These are phyloP conservation scores for Collariella sp. DNA, from an alignment of 495 filamentous ascomycete species.

Conservation along the genomic window DNA sequence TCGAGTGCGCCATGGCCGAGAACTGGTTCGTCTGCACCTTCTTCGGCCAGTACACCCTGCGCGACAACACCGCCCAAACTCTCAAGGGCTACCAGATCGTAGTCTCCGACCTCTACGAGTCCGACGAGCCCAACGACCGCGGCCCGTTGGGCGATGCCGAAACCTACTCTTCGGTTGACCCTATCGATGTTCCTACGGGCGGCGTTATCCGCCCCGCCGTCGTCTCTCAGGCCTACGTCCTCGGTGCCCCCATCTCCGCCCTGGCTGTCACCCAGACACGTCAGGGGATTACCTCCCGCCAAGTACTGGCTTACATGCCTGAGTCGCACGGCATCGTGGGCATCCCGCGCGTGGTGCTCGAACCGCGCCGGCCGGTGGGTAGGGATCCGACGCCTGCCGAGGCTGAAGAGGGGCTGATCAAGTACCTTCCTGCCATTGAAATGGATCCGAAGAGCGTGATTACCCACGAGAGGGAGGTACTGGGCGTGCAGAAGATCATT, in stretches of 20 bases:
- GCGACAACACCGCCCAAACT: slow-evolving; percentile 41
- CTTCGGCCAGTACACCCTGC: slow-evolving; percentile 50
- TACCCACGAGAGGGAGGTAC: slow-evolving; percentile 73
- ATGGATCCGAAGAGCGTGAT: slow-evolving; percentile 76
- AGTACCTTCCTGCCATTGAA: slow-evolving; percentile 66
- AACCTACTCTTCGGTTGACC: slow-evolving; percentile 66
- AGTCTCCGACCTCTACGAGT: slow-evolving; percentile 85
- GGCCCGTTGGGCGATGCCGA: slow-evolving; percentile 58
- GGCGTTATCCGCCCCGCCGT: slow-evolving; percentile 53
- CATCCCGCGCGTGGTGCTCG: slow-evolving; percentile 68
- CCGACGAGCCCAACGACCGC: slow-evolving; percentile 70
- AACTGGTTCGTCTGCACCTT: slow-evolving; percentile 97
- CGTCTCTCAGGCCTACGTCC: slow-evolving; percentile 68
- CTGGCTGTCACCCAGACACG: slow-evolving; percentile 80
- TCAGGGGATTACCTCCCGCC: slow-evolving; percentile 83
- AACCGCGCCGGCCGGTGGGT: slow-evolving; percentile 80
- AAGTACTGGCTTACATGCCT: slow-evolving; percentile 70
- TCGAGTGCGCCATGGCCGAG: slow-evolving; percentile 71
- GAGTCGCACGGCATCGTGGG: slow-evolving; percentile 61
- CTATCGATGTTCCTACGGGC: slow-evolving; percentile 36
- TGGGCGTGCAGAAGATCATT: slow-evolving; percentile 64
- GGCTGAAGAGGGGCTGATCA: slow-evolving; percentile 71
- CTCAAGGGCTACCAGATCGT: slow-evolving; percentile 82
- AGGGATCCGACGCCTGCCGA: slow-evolving; percentile 75
- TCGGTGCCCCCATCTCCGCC: slow-evolving; percentile 64